Base-by-base conservation (phyloP, 2,329 filamentous ascomycete species). In the Dendrostoma leiphaemia region DNA sequence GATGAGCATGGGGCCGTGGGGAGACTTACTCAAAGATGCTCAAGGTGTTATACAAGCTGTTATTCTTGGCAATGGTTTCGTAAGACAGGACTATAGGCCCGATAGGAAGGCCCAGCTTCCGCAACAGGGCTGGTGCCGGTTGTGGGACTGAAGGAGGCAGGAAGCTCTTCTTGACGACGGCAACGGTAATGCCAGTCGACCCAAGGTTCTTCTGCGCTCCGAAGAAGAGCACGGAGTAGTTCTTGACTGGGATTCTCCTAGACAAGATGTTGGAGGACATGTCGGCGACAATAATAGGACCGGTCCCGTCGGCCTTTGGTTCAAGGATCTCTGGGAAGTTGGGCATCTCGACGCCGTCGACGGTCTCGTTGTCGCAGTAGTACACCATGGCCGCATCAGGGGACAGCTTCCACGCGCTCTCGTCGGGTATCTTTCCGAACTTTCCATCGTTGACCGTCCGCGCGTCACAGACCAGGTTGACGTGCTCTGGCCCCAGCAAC, bases 161-260 rank as follows among this genome's bases (percentile, higher is more conserved):
- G 28, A 97, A 77, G 59, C 76, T 83, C 75, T 95, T 96, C 68
- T 87, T 88, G 65, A 97, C 79, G 46, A 97, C 86, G 13, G 89
- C 87, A 26, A 96, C 89, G 6, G 93, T 94, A 57, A 97, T 82
- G 56, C 93, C 93, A 1, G 93, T 86, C 3, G 83, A 84, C 26
- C 92, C 93, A 10, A 97, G 80, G 72, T 97, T 97, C 82, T 97
- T 97, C 69, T 97, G 93, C 0, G 92, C 91, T 44, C 92, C 91
- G 59, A 91, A 95, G 74, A 97, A 97, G 67, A 97, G 88, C 61
- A 88, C 77, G 1, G 86, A 88, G 72, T 88, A 96, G 67, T 94
- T 92, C 62, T 77, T 78, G 45, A 95, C 81, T 31, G 92, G 86
- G 23, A 97, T 81, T 59, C 80, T 81, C 40, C 91, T 79, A 44